Base-by-base conservation (phyloP, 768 basidiomycete genomes). In the Auricularia auricula-judae region DNA sequence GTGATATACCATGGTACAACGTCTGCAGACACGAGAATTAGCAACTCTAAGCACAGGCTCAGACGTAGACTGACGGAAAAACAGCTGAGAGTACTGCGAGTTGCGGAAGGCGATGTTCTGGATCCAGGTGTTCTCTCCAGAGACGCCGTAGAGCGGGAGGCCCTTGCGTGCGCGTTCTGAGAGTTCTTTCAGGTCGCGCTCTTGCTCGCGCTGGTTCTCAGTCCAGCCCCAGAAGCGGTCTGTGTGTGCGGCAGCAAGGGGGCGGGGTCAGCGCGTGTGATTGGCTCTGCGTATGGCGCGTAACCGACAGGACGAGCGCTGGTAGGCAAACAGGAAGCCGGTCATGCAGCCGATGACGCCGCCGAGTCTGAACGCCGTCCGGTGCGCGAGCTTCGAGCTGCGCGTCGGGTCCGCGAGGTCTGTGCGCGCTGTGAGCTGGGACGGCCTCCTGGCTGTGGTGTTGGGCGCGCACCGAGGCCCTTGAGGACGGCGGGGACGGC, bases 171-270 rank as follows among this genome's bases (percentile, higher is more conserved):
- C 88, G 29, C 84, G 85, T 67, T 89, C 84, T 58, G 83, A 84
- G 54, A 98, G 79, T 74, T 98, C 96, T 16, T 79, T 80, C 47
- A 86, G 71, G 73, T 98, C 96, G 75, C 79, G 81, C 62, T 83
- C 83, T 68, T 89, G 83, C 74, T 98, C 96, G 16, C 84, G 80
- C 67, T 84, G 83, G 76, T 96, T 96, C 76, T 96, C 93, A 4
- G 84, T 77, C 93, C 92, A 95, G 62, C 93, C 93, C 91, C 91
- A 94, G 80, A 96, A 91, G n/a, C 93, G 92, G 72, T 84, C 91
- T 93, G 71, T 42, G 11, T 44, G 62, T 63, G 53, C 60, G 35
- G 64, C 61, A 62, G 36, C n/a, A 36, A 51, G n/a, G 62, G 43
- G 69, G 66, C 64, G 69, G 54, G 60, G 72, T 63, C 36, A 51